These are phyloP conservation scores for Cordyceps militaris DNA, from an alignment of 2,329 filamentous ascomycete genomes.

Conservation along the genomic window DNA sequence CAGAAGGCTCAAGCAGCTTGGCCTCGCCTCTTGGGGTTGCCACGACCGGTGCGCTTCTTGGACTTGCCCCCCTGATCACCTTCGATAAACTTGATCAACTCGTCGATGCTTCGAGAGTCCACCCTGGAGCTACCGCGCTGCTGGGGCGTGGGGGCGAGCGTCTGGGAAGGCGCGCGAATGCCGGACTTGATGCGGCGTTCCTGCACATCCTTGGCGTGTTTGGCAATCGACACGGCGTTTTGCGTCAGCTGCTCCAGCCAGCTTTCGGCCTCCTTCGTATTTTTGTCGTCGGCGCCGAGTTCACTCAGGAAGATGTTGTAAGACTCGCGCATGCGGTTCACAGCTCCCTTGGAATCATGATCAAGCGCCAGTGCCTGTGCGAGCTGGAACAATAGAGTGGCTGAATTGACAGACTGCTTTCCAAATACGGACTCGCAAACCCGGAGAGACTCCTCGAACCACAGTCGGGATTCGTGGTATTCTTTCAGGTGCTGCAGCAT, in stretches of 20 bases:
- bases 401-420: constrained; percentile 83
- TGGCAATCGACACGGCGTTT: constrained; percentile 89
- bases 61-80: constrained; percentile 52
- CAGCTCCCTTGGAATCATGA: constrained; percentile 84
- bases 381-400: constrained; percentile 93
- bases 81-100: constrained; percentile 91
- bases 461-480: constrained; percentile 88
- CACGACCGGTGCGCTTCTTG: constrained; percentile 50
- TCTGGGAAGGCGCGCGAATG: constrained; percentile 41
- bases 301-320: constrained; percentile 90
- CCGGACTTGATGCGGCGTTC: constrained; percentile 63
- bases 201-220: constrained; percentile 83
- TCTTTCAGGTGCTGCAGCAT: constrained; percentile 96
- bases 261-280: constrained; percentile 94
- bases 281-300: constrained; percentile 84
- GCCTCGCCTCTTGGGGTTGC: constrained; percentile 50
- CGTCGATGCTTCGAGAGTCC: constrained; percentile 82
- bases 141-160: constrained; percentile 27
- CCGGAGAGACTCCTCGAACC: constrained; percentile 89
- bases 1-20: constrained; percentile 6
- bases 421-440: constrained; percentile 89
- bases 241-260: constrained; percentile 96
- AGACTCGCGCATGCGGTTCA: constrained; percentile 89
- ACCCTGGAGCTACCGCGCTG: constrained; percentile 33
- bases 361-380: constrained; percentile 94